These are phyloP conservation scores for Drosera spatulata DNA, from an alignment of 179 eudicot genomes.

Conservation along the genomic window DNA sequence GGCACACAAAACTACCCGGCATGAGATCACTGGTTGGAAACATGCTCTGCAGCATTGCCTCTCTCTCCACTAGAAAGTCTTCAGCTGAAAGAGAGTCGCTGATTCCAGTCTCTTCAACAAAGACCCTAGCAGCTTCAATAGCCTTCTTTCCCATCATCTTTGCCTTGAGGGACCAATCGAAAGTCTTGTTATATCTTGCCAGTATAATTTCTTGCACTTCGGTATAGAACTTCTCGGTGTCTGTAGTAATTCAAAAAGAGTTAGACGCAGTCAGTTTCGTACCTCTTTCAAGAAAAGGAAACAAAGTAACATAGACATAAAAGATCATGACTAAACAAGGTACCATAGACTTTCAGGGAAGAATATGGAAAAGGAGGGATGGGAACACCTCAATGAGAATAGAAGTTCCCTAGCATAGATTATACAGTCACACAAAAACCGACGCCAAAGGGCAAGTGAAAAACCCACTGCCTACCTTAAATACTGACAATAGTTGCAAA, in stretches of 20 bases:
- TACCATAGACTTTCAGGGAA: too few species aligned
- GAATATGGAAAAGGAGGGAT: too few species aligned
- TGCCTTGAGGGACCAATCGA: slow-evolving; percentile 95
- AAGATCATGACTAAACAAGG: too few species aligned
- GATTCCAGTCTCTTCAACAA: slow-evolving; percentile 86
- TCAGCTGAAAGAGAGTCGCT: slow-evolving; percentile 77
- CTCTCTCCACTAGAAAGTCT: slow-evolving; percentile 83
- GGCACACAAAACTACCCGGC: slow-evolving; percentile 52
- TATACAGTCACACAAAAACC: too few species aligned
- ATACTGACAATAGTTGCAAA: too few species aligned
- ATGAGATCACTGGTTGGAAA: slow-evolving; percentile 84
- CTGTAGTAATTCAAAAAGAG: slow-evolving; percentile 24
- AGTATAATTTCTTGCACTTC: slow-evolving; percentile 84
- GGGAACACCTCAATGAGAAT: too few species aligned
- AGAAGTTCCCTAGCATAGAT: too few species aligned
- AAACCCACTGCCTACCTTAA: too few species aligned
- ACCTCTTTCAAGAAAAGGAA: too few species aligned
- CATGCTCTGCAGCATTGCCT: slow-evolving; percentile 58
- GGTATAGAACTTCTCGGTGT: slow-evolving; percentile 85
- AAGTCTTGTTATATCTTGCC: slow-evolving; percentile 78
- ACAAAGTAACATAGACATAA: too few species aligned
- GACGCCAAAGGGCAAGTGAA: too few species aligned
- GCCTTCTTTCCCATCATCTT: slow-evolving; percentile 99
- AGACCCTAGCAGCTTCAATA: slow-evolving; percentile 82
- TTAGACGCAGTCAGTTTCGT: too few species aligned